Percentiles rank a stretch among this genome's conserved stretches.
Evolutionary conservation across 768 basidiomycete species (phyloP).

Genomic region (Lactifluus subvellereus): DNA sequence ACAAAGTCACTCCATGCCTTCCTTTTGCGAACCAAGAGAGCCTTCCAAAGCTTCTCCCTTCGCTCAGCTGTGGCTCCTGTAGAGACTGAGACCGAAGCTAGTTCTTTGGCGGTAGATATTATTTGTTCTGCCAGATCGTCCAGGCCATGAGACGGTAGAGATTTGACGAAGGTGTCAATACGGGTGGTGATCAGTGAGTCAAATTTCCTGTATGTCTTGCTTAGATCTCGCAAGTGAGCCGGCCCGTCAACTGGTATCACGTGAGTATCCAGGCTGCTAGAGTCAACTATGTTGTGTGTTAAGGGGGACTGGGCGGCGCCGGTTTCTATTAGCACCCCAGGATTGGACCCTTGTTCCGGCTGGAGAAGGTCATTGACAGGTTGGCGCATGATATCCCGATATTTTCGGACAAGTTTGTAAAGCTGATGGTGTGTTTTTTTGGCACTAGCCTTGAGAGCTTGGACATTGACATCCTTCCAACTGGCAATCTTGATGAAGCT

Average conservation of each 20-base stretch:
- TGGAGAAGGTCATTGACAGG: slow-evolving; percentile 45
- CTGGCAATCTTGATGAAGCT: slow-evolving; percentile 92
- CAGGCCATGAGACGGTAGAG: slow-evolving; percentile 38
- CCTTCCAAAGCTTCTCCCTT: slow-evolving; percentile 61
- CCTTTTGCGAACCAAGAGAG: slow-evolving; percentile 72
- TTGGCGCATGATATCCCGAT: slow-evolving; percentile 81
- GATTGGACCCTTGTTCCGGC: not conserved
- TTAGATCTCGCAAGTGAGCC: slow-evolving; percentile 44
- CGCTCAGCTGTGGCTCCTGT: slow-evolving; percentile 40
- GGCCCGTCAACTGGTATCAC: slow-evolving; percentile 19
- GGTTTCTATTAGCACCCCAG: not conserved
- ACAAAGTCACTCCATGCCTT: slow-evolving; percentile 88
- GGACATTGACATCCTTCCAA: slow-evolving; percentile 96
- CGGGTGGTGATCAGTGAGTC: slow-evolving; percentile 37
- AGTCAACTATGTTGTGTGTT: not conserved
- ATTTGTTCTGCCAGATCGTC: slow-evolving; percentile 58
- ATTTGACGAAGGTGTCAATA: slow-evolving; percentile 40
- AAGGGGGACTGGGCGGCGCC: not conserved
- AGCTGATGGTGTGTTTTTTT: slow-evolving; percentile 85
- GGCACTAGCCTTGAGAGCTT: slow-evolving; percentile 88
- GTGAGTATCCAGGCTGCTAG: not conserved
- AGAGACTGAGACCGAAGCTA: slow-evolving; percentile 46
- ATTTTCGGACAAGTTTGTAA: slow-evolving; percentile 86
- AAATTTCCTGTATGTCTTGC: slow-evolving; percentile 48
- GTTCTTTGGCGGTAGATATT: slow-evolving; percentile 51